Conservation (phyloP, 2,329 filamentous ascomycete genomes). For the Coniochaeta hoffmannii region DNA sequence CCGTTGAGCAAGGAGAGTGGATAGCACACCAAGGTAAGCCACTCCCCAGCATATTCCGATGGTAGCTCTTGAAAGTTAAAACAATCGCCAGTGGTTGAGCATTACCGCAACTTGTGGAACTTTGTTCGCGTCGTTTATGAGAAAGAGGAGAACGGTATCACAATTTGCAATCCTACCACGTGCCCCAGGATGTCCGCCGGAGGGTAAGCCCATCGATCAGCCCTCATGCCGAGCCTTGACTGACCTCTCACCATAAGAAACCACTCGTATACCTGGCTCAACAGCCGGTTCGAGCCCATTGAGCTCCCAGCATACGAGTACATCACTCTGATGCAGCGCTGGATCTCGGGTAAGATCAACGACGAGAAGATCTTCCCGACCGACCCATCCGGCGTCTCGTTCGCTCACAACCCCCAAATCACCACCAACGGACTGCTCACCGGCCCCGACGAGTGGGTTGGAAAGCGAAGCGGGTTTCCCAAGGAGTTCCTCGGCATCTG, state of each 20-base stretch:
- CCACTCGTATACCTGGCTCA: slow-evolving; percentile 80
- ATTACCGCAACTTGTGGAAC: slow-evolving; percentile 72
- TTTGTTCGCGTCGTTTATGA: slow-evolving; percentile 76
- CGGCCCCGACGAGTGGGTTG: slow-evolving; percentile 59
- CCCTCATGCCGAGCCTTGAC: not conserved
- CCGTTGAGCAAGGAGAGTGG: slow-evolving; percentile 82
- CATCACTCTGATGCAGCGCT: slow-evolving; percentile 77
- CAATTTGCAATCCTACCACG: slow-evolving; percentile 68
- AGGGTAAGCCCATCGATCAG: slow-evolving; percentile 53
- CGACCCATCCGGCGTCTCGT: slow-evolving; percentile 53
- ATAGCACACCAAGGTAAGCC: slow-evolving; percentile 70
- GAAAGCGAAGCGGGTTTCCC: slow-evolving; percentile 75
- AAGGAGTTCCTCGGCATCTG: slow-evolving; percentile 70
- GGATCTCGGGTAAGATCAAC: slow-evolving; percentile 78
- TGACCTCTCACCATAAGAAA: slow-evolving; percentile 37
- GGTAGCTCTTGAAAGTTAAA: slow-evolving; percentile 14
- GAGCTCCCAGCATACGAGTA: slow-evolving; percentile 77
- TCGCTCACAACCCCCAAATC: slow-evolving; percentile 42
- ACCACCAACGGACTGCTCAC: slow-evolving; percentile 37
- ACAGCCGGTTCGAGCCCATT: slow-evolving; percentile 66
- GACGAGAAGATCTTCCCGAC: slow-evolving; percentile 74
- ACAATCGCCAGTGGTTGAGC: slow-evolving; percentile 60
- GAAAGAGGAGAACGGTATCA: slow-evolving; percentile 59
- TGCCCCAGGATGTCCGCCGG: slow-evolving; percentile 85
- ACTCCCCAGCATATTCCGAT: not conserved